Evolutionary conservation across 192 early-diverging fungal species (phyloP), one percentile per base, ranked within the genome.

Genomic region (Paraglomus brasilianum): DNA sequence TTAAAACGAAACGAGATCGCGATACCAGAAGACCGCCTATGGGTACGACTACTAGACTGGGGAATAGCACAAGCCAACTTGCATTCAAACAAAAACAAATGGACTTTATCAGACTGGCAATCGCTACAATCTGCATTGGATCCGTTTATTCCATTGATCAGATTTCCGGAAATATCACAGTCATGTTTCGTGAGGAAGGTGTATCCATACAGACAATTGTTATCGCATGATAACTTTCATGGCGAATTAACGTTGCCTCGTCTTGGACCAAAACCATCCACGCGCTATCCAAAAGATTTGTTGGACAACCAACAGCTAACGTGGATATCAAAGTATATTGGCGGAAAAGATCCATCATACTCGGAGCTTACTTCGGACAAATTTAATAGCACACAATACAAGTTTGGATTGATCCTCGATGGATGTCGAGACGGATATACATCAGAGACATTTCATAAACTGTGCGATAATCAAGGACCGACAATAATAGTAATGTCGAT

Each of bases 391-490:
- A 30, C 5, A 14, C 19, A 7, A 17, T 39, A 40, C 42, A 4
- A 45, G 19, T 63, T 63, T 5, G 44, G 22, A n/a, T 21, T 63
- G 24, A 19, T 63, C 0, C 8, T 45, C 9, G 43, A 45, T 10
- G 61, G 43, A 24, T 46, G 61, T 46, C 39, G 21, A 46, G 44
- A 63, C 40, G 61, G 61, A 30, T 63, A 46, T 63, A 45, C 43
- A 63, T 5, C 8, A 30, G 19, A 47, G 47, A 47, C 7, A 14
- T 63, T 63, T 48, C 61, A 63, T 47, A 21, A 30, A 1, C 30
- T 47, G 9, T 74, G 72, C 65, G 72, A 74, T 61, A 41, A 51
- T 24, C 42, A 60, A 49, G 72, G 66, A n/a, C 56, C 72, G 21
- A 74, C 72, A 30, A 47, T 74, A 8, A 69, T 66, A 5, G 24